Base-by-base conservation (phyloP, 345 rosid genomes). In the Toxicodendron radicans region DNA sequence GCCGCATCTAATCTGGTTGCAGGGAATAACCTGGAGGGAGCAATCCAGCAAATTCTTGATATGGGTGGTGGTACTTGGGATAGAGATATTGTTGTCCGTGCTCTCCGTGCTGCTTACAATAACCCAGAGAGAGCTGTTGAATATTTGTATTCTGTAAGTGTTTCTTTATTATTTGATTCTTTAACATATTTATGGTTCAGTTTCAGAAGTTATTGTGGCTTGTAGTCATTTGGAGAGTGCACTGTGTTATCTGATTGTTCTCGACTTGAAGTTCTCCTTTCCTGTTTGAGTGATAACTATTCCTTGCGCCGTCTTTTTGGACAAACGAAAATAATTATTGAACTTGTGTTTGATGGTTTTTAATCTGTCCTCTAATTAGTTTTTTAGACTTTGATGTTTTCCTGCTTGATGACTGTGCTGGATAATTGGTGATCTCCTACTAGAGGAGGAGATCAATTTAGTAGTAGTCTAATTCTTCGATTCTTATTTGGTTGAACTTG, bases 41-140 rank as follows among this genome's bases (percentile, higher is more conserved):
- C 90, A 59, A 81, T 95, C 74, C 97, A 93, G 82, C 92, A 95
- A 75, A 95, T 95, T 83, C 85, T 95, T 81, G 98, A 93, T 77
- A 90, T 95, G 92, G 99, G 98, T 68, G 98, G 97, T 71, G 97
- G 98, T 66, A 84, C 82, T 13, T 93, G 98, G 98, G 95, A 91
- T 70, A 91, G 96, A 78, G 97, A 90, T 27, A 89, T 87, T 59
- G 95, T 93, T 80, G 82, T 88, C 66, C 93, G 89, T 21, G 98
- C 99, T 66, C 97, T 95, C 59, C 92, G 93, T 67, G 98, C 97
- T 70, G 99, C 97, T 64, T 95, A 62, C 82, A 95, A 93, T 83
- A 93, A 93, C 67, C 99, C 97, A 0, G 97, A 90, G 85, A 89
- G 98, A 80, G 99, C 99, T 82, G 96, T 95, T 77, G 98, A 95